Evolutionary conservation across 2,329 filamentous ascomycete species (phyloP), one percentile per base, ranked within the genome.

Genomic region (Escovopsis sp.): DNA sequence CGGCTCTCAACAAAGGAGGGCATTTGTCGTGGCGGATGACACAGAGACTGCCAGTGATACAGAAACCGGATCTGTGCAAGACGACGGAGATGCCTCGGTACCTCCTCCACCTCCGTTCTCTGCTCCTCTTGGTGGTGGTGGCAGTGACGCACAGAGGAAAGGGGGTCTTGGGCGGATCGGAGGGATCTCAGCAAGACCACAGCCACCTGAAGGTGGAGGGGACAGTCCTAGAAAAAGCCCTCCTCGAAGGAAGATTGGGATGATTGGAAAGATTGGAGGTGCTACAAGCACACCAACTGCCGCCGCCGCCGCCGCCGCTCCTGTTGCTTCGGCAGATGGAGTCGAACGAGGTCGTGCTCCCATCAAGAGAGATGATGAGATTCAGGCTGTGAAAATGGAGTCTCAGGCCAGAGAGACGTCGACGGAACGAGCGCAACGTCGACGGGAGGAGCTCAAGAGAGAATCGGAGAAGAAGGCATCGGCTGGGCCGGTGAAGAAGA

Each of bases 401-500:
- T 11, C 28, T 9, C 53, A 57, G 40, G 51, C 55, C 26, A 61
- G 63, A 43, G 67, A 69, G 47, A 67, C 62, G 0, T 66, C 66
- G 3, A 58, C 62, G 47, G 66, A 70, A 40, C 57, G 64, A 26
- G 69, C 70, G 3, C 66, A 72, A 45, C 60, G 68, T 33, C 69
- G 66, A 46, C 62, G 72, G 40, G 61, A 65, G n/a, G 69, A 75
- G 48, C 55, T 73, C 26, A 66, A 70, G 43, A 62, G 59, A 43
- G 68, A 75, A 33, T 55, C 73, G 12, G 65, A 73, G 48, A 66
- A 54, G 45, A 71, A 70, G 51, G 64, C 64, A 3, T 62, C 67
- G 0, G 65, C 64, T 15, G 67, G 66, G 1, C 73, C 73, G 4
- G 62, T 60, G 6, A 72, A 68, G 55, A 77, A 77, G 61, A 76